Evolutionary conservation across 805 yeast genomes (phyloP).

Genomic region (Hanseniaspora osmophila): DNA sequence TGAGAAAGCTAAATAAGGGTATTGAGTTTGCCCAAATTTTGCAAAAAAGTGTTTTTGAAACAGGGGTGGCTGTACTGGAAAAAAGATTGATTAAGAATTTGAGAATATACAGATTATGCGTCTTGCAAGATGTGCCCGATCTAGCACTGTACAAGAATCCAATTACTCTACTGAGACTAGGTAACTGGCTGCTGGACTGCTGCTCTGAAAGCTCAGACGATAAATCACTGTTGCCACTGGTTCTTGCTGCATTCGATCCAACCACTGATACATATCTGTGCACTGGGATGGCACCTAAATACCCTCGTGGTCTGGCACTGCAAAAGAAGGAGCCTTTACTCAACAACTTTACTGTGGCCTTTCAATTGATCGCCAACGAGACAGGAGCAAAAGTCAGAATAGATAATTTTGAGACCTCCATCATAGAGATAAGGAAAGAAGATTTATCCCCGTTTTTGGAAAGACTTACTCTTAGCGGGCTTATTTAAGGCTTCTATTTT

Average conservation of each 20-base stretch:
- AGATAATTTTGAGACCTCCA: conserved; percentile 89
- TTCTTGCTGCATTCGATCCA: conserved; percentile 69
- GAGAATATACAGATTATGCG: conserved; percentile 71
- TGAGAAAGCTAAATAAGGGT: conserved; percentile 31
- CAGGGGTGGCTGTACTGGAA: conserved; percentile 83
- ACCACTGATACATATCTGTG: conserved; percentile 68
- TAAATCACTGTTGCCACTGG: conserved; percentile 56
- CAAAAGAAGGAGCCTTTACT: conserved; percentile 31
- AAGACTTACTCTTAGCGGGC: conserved; percentile 61
- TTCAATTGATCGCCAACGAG: conserved; percentile 70
- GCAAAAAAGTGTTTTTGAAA: conserved; percentile 71
- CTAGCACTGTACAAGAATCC: conserved; percentile 72
- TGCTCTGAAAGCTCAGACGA: conserved; percentile 60
- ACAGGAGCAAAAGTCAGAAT: conserved; percentile 83
- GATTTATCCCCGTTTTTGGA: conserved; percentile 83
- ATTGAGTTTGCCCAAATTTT: conserved; percentile 69
- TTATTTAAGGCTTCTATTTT: conserved; percentile 19
- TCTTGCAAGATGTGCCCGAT: conserved; percentile 80
- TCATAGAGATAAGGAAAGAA: conserved; percentile 77
- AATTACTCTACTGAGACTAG: conserved; percentile 65
- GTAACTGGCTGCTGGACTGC: conserved; percentile 82
- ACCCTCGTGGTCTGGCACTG: conserved; percentile 35
- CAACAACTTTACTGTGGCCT: conserved; percentile 81
- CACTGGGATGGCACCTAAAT: conserved; percentile 78
- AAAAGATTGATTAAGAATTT: conserved; percentile 67